A percentile compares a stretch with the other conserved stretches of the same genome.
These are phyloP conservation scores for Fusarium sp. DNA, from an alignment of 2,329 filamentous ascomycete species.

Conservation along the genomic window DNA sequence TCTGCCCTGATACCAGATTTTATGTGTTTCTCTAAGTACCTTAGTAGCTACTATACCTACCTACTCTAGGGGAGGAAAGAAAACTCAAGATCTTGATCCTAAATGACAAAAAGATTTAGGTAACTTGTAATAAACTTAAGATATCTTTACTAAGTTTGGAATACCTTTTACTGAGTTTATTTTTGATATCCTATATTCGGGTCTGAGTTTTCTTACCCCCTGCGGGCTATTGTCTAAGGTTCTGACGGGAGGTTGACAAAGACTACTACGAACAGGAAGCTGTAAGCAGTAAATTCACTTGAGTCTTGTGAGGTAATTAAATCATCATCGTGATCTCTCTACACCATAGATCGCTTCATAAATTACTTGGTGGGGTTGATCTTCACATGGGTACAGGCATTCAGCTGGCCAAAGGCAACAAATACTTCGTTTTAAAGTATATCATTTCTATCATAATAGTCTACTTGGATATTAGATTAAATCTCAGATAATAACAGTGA, in stretches of 20 bases:
- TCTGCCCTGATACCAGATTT: not conserved
- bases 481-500: not conserved
- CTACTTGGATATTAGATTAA: not conserved
- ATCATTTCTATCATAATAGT: not conserved
- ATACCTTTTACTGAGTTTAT: too few species aligned
- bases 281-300: too few species aligned
- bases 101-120: too few species aligned
- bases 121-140: too few species aligned
- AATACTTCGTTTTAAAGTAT: not conserved
- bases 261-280: not conserved
- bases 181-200: too few species aligned
- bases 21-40: not conserved
- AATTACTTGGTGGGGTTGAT: constrained; percentile 20
- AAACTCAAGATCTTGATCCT: too few species aligned
- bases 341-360: not conserved
- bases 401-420: too few species aligned
- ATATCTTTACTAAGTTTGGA: too few species aligned
- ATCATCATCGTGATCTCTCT: not conserved
- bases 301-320: not conserved
- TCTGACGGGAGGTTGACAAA: not conserved
- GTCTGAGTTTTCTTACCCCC: too few species aligned
- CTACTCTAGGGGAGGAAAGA: too few species aligned
- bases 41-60: too few species aligned
- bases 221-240: too few species aligned
- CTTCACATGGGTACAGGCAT: constrained; percentile 9